Base-by-base conservation (phyloP, 2,329 filamentous ascomycete genomes). In the Myriangium duriaei region DNA sequence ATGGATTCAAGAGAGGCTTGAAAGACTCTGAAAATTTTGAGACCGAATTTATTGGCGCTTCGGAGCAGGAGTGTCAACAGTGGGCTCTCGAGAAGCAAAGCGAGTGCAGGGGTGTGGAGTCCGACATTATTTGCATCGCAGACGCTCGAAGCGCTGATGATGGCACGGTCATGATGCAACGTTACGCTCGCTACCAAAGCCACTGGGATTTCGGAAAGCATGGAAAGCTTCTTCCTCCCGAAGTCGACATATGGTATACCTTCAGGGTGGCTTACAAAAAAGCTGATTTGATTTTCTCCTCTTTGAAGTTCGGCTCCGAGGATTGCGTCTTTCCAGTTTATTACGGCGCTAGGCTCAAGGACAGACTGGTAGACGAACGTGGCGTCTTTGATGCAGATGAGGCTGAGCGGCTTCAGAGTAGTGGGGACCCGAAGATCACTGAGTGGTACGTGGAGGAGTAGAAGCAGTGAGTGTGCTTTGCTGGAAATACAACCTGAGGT, bases 61-160 rank as follows among this genome's bases (percentile, higher is more conserved):
- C 21, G 10, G 34, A 26, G 13, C 11, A 29, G 14, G 21, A 37
- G 11, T 37, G 34, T n/a, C 34, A 29, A 14, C 17, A 26, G n/a
- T 37, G 34, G 34, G 34, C 34, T 15, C 34, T 37, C 15, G 34
- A 37, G 14, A 26, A 30, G n/a, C 34, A 30, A 37, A 11, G n/a
- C 7, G n/a, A 7, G 21, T 26, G 7, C 7, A 7, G 7, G 21
- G 21, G 21, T 7, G 21, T 26, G 7, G 21, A 26, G n/a, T 26
- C n/a, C 21, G 21, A 26, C n/a, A 26, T 26, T n/a, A 26, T 26
- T n/a, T 7, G 21, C n/a, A 26, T 26, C 21, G 21, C n/a, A 7
- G 21, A 26, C n/a, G 21, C 21, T 26, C 21, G 21, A 7, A 7
- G 7, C n/a, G 21, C 21, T 26, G n/a, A 7, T 7, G 21, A 26